Base-by-base conservation (phyloP, 1,284 basidiomycete species). In the Microbotryomycetes sp. region DNA sequence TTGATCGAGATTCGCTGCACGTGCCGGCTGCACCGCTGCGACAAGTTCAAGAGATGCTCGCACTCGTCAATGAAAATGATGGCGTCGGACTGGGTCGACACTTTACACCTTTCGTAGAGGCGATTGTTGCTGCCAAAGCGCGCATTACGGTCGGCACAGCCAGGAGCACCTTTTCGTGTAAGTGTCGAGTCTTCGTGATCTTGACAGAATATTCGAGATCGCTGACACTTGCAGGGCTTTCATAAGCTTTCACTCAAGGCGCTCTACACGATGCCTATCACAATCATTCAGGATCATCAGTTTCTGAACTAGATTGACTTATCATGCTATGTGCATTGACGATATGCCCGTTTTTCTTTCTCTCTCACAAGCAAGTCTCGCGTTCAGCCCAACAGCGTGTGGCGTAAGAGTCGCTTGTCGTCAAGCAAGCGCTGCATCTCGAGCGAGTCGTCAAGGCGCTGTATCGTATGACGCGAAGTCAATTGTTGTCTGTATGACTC, bases 71-170 rank as follows among this genome's bases (percentile, higher is more conserved):
- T 56, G 36, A 52, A 32, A 29, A 56, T 22, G 67, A 71, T 30
- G 62, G 58, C 16, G 61, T 67, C 1, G 46, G 53, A 16, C 60
- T 71, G 22, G 67, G 68, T 3, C 25, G 68, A 9, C 56, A 67
- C n/a, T 64, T 65, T 26, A 5, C 57, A 16, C 64, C 66, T 14
- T 62, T 67, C 23, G 28, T 67, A 22, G 66, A 65, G 26, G 58
- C 58, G 26, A 57, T 30, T 9, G 60, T 64, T 7, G 65, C 61
- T 6, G 42, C 49, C 16, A 66, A 54, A 55, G 65, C 26, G 15
- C 22, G n/a, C 16, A 9, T 32, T 12, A 42, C 55, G 1, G 42
- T 60, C 12, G 62, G 58, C 1, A 64, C 62, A 36, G 25, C 6
- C 14, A 54, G 49, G 26, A 53, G 49, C 49, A 60, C 61, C 15